Conservation (phyloP, 169 alveolate species). For the Eimeria falciformis region DNA sequence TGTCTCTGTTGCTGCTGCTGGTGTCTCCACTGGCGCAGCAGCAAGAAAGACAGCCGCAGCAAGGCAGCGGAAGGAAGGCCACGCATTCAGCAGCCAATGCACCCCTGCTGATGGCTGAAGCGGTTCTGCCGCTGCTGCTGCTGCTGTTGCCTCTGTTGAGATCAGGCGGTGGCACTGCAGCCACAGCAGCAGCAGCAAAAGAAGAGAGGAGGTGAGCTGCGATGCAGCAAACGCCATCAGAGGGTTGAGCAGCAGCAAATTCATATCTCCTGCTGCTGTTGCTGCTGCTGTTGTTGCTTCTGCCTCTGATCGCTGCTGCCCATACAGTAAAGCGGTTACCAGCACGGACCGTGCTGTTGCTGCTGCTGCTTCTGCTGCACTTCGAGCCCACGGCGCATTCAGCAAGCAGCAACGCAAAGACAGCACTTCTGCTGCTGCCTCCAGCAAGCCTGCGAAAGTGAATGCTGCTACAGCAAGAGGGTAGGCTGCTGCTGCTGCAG, state of each 20-base stretch:
- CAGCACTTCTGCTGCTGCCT: not conserved
- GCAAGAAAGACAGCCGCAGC: not conserved
- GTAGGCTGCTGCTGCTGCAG: not conserved
- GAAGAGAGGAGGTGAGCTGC: not conserved
- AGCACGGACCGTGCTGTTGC: not conserved
- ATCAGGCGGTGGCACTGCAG: not conserved
- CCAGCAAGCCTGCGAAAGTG: not conserved
- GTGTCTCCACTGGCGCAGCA: not conserved
- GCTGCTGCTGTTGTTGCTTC: not conserved
- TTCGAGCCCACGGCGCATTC: not conserved
- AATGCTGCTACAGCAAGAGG: not conserved
- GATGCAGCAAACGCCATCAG: not conserved
- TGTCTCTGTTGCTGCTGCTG: not conserved
- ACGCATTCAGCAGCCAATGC: not conserved
- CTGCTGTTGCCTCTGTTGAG: not conserved
- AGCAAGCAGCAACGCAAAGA: not conserved
- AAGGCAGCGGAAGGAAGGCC: not conserved
- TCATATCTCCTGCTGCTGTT: too few relatives aligned
- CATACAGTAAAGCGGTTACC: not conserved
- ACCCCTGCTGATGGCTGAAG: not conserved
- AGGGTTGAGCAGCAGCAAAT: not conserved
- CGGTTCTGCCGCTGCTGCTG: not conserved
- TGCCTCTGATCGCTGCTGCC: not conserved
- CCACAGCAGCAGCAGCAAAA: not conserved
- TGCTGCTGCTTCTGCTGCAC: constrained; percentile 5